phyloP scores from a whole-genome alignment of 495 filamentous ascomycete genomes.

The Amniculicola lignicola region DNA sequence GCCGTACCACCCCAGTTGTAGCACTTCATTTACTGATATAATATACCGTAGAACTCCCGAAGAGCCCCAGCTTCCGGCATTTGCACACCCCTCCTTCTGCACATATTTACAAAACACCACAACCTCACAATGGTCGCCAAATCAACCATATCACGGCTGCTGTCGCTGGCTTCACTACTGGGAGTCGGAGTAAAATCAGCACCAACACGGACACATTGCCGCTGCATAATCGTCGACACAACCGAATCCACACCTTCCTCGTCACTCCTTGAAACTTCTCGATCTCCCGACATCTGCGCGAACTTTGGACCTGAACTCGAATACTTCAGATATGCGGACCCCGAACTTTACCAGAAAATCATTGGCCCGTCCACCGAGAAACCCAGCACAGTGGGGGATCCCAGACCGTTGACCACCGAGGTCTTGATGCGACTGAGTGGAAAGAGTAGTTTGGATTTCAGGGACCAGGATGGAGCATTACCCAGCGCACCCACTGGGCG shows the following conservation, averaged over 20 bases:
- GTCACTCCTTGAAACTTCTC: background rate
- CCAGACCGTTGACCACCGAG: background rate
- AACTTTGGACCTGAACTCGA: constrained; percentile 16
- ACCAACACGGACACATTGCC: background rate
- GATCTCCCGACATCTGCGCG: background rate
- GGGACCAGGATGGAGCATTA: background rate
- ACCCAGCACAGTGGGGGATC: background rate
- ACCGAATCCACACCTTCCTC: background rate
- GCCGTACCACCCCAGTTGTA: too few relatives aligned
- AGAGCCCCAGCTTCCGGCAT: too few relatives aligned
- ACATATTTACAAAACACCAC: too few relatives aligned
- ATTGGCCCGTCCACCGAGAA: background rate
- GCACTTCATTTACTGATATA: too few relatives aligned
- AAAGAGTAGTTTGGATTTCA: background rate
- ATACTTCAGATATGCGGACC: constrained; percentile 7
- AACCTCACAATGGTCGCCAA: too few relatives aligned
- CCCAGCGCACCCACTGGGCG: constrained; percentile 6
- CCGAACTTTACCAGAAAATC: constrained; percentile 10
- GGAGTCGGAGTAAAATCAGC: too few relatives aligned
- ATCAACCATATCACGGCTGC: too few relatives aligned
- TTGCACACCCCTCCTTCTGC: too few relatives aligned
- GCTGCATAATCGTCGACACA: background rate
- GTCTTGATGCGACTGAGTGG: background rate
- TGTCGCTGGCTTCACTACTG: too few relatives aligned
- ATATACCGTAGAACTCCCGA: too few relatives aligned